Conservation (phyloP, 2,329 filamentous ascomycete species). For the Sordariomycetes sp. region DNA sequence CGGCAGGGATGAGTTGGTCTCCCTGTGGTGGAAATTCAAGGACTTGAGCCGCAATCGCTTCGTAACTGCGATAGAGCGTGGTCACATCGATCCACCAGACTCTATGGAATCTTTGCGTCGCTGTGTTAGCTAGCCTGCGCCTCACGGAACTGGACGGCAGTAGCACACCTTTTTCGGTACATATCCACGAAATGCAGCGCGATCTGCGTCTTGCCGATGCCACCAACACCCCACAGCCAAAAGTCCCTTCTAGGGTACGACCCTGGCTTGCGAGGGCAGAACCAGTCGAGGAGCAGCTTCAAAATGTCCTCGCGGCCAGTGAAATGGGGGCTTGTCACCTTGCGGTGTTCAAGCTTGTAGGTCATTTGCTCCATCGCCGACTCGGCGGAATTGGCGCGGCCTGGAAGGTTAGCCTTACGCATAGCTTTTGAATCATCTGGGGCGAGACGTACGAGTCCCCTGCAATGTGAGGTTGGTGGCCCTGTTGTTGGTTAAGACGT, state of each 20-base stretch:
- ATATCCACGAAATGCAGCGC: conserved; percentile 14
- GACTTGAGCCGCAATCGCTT: conserved; percentile 7
- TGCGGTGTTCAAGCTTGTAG: neutral
- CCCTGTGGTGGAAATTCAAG: neutral
- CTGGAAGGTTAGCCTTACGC: neutral
- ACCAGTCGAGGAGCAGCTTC: conserved; percentile 8
- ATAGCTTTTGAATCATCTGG: neutral
- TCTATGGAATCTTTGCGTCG: conserved; percentile 12
- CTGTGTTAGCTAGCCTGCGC: neutral
- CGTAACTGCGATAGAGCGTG: conserved; percentile 14
- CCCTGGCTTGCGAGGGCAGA: conserved; percentile 6
- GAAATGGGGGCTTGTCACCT: conserved; percentile 8
- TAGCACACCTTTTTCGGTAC: conserved; percentile 9
- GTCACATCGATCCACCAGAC: conserved; percentile 18
- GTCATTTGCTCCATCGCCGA: neutral
- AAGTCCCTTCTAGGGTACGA: conserved; percentile 9
- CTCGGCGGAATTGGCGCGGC: conserved; percentile 4
- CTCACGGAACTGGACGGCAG: neutral
- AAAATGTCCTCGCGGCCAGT: conserved; percentile 15
- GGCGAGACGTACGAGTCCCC: conserved; percentile 10
- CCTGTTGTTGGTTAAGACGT: conserved; percentile 7
- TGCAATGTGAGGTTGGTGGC: conserved; percentile 10
- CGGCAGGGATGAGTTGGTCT: neutral
- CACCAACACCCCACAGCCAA: conserved; percentile 16
- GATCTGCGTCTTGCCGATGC: conserved; percentile 20